phyloP scores from a whole-genome alignment of 2,329 filamentous ascomycete genomes.

The Cadophora sp. region DNA sequence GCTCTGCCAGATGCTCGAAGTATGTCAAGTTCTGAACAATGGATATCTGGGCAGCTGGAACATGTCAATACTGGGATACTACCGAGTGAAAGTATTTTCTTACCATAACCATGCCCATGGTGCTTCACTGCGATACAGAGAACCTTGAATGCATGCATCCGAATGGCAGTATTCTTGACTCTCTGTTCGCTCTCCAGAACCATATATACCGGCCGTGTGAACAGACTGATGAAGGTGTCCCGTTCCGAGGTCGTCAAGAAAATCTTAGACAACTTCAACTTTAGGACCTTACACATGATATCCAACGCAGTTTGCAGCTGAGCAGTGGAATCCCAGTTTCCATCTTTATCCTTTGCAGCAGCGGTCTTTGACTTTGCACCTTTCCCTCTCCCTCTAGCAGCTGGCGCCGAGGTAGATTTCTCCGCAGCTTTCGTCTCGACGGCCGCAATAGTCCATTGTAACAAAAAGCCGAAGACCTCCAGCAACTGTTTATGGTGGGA shows the following conservation, averaged over 20 bases:
- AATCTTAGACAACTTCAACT: constrained; percentile 88
- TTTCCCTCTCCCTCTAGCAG: constrained; percentile 75
- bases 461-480: constrained; percentile 90
- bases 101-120: constrained; percentile 95
- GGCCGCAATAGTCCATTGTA: constrained; percentile 95
- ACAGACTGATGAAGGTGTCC: constrained; percentile 90
- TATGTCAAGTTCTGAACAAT: constrained; percentile 98
- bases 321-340: constrained; percentile 84
- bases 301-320: constrained; percentile 91
- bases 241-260: constrained; percentile 96
- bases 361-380: constrained; percentile 78
- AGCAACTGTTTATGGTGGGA: constrained; percentile 89
- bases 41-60: constrained; percentile 89
- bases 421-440: constrained; percentile 94
- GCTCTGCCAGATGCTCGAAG: constrained; percentile 97
- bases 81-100: constrained; percentile 40
- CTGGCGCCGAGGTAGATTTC: constrained; percentile 76
- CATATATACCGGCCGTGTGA: constrained; percentile 92
- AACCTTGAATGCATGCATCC: constrained; percentile 98
- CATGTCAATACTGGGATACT: constrained; percentile 39
- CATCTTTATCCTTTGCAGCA: constrained; percentile 63
- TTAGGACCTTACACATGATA: constrained; percentile 94
- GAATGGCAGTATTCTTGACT: constrained; percentile 85
- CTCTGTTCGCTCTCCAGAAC: constrained; percentile 93
- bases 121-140: constrained; percentile 97